phyloP scores from a whole-genome alignment of 495 filamentous ascomycete genomes.

The Ramalina intermedia region DNA sequence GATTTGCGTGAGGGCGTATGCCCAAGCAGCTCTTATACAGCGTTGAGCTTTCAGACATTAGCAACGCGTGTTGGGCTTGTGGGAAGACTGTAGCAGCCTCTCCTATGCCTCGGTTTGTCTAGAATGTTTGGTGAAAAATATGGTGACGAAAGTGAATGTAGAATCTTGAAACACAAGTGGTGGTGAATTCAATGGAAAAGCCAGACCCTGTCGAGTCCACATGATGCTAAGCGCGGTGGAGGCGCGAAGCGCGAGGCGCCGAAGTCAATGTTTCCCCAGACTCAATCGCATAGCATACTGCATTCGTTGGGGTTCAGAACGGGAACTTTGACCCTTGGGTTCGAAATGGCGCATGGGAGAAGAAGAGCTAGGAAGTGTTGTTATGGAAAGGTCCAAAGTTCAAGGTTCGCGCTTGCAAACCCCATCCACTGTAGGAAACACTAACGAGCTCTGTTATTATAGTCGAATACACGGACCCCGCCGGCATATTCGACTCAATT shows the following conservation, averaged over 20 bases:
- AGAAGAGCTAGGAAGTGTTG: not conserved
- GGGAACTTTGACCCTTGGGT: not conserved
- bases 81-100: not conserved
- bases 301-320: no score
- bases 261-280: not conserved
- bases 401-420: constrained; percentile 1
- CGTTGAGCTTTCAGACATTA: not conserved
- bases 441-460: not conserved
- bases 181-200: not conserved
- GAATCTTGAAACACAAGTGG: not conserved
- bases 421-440: not conserved
- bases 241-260: not conserved
- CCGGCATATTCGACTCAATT: constrained; percentile 68
- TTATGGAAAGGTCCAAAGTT: constrained; percentile 12
- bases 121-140: no score
- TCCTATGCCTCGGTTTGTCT: no score
- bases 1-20: not conserved
- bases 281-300: not conserved
- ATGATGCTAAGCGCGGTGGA: not conserved
- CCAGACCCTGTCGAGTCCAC: not conserved
- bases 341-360: constrained; percentile 8
- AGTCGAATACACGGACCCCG: constrained; percentile 76
- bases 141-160: not conserved
- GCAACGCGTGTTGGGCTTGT: not conserved
- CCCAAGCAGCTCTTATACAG: not conserved